phyloP scores from a whole-genome alignment of 805 yeast species.

The Wickerhamiella lipophila region DNA sequence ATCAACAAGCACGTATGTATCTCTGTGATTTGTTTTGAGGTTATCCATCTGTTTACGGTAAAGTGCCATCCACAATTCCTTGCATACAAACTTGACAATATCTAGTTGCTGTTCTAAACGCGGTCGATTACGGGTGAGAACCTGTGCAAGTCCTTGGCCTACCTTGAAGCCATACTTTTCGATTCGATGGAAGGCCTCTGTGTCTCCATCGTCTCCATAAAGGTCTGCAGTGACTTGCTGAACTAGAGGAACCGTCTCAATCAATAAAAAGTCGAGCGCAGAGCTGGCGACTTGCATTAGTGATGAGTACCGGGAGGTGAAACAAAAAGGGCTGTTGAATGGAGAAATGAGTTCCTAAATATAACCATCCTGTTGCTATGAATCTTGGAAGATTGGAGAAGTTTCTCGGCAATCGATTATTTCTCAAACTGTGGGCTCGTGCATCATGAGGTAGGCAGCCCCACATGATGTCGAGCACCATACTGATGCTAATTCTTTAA shows the following conservation, averaged over 20 bases:
- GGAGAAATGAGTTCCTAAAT: too few relatives aligned
- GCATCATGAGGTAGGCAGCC: too few relatives aligned
- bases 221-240: conserved; percentile 46
- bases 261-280: conserved; percentile 48
- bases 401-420: too few relatives aligned
- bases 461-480: too few relatives aligned
- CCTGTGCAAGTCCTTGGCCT: conserved; percentile 47
- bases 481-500: too few relatives aligned
- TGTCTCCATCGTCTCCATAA: conserved; percentile 16
- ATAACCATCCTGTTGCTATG: too few relatives aligned
- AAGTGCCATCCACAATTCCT: conserved; percentile 77
- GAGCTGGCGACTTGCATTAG: conserved; percentile 24
- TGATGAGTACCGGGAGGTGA: background rate
- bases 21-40: conserved; percentile 79
- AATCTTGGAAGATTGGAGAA: too few relatives aligned
- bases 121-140: conserved; percentile 33
- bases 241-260: conserved; percentile 65
- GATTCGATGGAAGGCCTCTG: conserved; percentile 38
- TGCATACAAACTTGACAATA: conserved; percentile 81
- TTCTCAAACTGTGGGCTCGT: too few relatives aligned
- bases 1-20: conserved; percentile 70
- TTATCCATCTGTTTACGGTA: conserved; percentile 85
- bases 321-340: too few relatives aligned
- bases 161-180: conserved; percentile 60
- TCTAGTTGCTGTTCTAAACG: conserved; percentile 54